Percentiles rank a stretch among this genome's conserved stretches.
These are phyloP conservation scores for Ilex aquifolium DNA, from an alignment of 257 asterid genomes.

Conservation along the genomic window DNA sequence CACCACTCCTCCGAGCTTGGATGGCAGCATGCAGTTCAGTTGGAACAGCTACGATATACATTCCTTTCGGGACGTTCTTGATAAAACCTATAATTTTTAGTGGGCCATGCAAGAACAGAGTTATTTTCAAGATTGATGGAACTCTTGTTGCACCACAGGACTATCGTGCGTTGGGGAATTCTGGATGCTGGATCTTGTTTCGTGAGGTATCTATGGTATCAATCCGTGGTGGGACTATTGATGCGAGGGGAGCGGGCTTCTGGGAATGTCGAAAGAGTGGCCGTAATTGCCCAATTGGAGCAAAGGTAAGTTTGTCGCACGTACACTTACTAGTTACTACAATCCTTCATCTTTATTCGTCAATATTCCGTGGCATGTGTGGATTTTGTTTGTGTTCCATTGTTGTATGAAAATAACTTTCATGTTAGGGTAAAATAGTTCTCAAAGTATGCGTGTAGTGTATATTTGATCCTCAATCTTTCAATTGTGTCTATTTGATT, in stretches of 20 bases:
- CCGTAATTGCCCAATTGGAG: conserved; percentile 49
- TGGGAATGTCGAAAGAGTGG: conserved; percentile 48
- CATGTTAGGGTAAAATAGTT: too few species aligned
- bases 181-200: conserved; percentile 57
- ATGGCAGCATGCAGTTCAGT: conserved; percentile 56
- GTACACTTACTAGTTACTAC: too few species aligned
- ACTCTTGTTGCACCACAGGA: conserved; percentile 56
- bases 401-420: too few species aligned
- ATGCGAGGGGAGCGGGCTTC: conserved; percentile 52
- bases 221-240: conserved; percentile 54
- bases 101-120: conserved; percentile 61
- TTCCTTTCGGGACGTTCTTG: conserved; percentile 52
- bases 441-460: too few species aligned
- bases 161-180: conserved; percentile 35
- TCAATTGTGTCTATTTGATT: too few species aligned
- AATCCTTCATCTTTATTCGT: too few species aligned
- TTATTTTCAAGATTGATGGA: conserved; percentile 45
- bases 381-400: too few species aligned
- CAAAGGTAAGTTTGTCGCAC: conserved; percentile 33
- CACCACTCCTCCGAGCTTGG: conserved; percentile 60
- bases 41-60: conserved; percentile 42
- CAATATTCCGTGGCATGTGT: too few species aligned
- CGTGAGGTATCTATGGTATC: conserved; percentile 51
- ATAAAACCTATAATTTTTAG: conserved; percentile 31
- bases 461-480: too few species aligned